Percentiles rank a stretch among this genome's conserved stretches.
Conservation (phyloP, 1,284 basidiomycete species). For the Coriolopsis trogii region DNA sequence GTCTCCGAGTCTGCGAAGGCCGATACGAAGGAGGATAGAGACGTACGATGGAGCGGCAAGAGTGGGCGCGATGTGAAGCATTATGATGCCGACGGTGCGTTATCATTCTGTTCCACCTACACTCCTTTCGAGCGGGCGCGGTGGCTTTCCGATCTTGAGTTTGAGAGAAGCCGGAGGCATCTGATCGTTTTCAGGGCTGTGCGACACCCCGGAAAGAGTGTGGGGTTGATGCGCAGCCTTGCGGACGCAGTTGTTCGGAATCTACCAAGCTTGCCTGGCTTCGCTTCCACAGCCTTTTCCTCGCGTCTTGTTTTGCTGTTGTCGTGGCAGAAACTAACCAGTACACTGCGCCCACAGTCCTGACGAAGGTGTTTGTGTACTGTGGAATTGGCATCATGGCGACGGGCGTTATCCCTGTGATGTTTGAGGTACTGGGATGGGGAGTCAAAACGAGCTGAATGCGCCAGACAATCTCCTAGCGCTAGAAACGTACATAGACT, state of each 20-base stretch:
- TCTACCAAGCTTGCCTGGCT: neutral
- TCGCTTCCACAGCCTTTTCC: neutral
- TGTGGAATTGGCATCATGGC: constrained; percentile 80
- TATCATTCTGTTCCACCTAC: neutral
- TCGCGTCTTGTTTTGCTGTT: neutral
- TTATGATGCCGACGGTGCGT: constrained; percentile 86
- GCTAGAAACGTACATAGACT: too few species aligned
- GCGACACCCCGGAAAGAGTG: too few species aligned
- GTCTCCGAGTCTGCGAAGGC: constrained; percentile 11
- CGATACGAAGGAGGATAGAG: constrained; percentile 34
- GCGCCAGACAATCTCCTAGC: too few species aligned
- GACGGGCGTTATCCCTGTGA: constrained; percentile 59
- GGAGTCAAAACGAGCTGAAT: constrained; percentile 44
- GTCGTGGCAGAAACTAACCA: constrained; percentile 4
- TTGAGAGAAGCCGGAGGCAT: too few species aligned
- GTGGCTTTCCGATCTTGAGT: too few species aligned
- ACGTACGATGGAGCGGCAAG: constrained; percentile 30
- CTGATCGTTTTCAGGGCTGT: too few species aligned
- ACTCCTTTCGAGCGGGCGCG: too few species aligned
- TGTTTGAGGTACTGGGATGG: constrained; percentile 74
- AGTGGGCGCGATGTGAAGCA: constrained; percentile 54
- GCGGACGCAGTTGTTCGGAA: neutral
- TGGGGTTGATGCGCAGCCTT: neutral
- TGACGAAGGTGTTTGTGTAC: constrained; percentile 93
- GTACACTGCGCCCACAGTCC: constrained; percentile 48